Conservation (phyloP, 2,329 filamentous ascomycete genomes). For the Botryotinia globosa region DNA sequence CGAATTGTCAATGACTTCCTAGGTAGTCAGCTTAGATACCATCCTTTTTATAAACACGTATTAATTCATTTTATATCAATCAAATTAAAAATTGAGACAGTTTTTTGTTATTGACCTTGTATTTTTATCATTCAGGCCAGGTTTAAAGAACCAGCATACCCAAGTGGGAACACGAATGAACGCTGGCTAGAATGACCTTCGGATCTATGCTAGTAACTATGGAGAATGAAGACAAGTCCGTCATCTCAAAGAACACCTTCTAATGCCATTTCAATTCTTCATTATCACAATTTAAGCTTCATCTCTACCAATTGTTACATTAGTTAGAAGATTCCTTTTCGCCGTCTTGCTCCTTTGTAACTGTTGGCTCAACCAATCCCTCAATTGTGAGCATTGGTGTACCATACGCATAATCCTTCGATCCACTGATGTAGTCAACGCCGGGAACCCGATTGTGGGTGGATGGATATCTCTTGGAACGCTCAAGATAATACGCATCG, state of each 20-base stretch:
- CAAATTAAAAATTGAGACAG: background rate
- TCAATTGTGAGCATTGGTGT: constrained; percentile 43
- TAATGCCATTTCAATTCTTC: background rate
- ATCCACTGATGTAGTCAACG: constrained; percentile 38
- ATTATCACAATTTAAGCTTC: background rate
- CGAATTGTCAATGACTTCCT: background rate
- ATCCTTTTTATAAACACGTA: background rate
- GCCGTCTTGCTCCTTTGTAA: background rate
- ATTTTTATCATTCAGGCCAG: background rate
- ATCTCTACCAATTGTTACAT: background rate
- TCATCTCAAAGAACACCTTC: background rate
- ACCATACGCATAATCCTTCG: constrained; percentile 40
- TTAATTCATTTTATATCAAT: background rate
- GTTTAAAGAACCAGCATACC: background rate
- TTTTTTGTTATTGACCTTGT: background rate
- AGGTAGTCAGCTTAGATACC: background rate
- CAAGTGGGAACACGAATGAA: background rate
- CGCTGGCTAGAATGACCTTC: background rate
- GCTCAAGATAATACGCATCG: constrained; percentile 43
- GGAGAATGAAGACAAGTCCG: background rate
- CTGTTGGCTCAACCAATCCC: background rate
- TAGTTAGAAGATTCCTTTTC: background rate
- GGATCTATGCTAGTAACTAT: background rate
- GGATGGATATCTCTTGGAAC: constrained; percentile 42
- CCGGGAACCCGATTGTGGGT: constrained; percentile 42